Evolutionary conservation across 306 rosid genomes (phyloP), one percentile per base, ranked within the genome.

Genomic region (Abrus pulchellus): DNA sequence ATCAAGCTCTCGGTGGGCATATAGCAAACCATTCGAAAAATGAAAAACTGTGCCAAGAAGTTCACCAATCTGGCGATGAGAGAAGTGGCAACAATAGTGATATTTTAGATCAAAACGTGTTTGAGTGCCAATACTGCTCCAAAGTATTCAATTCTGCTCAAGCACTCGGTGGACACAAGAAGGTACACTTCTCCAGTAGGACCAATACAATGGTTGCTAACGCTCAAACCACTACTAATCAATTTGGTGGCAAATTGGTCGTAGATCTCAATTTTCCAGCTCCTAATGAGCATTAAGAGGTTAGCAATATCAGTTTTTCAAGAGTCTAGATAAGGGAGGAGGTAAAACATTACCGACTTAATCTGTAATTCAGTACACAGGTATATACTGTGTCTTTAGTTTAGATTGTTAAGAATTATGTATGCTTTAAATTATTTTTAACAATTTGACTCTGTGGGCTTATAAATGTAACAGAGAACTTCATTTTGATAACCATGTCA

Each of bases 1-100:
- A 83, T 79, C 95, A 92, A 12, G 95, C 92, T 0, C 90, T 90
- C 2, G 92, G 92, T 10, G 93, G 93, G 1, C 95, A 90, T 71
- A 89, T 68, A 47, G 90, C 93, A 1, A 86, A 65, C 68, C 97
- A 92, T 54, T 90, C 70, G 78, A 88, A 56, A 59, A 55, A 44
- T 28, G 62, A 32, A 9, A 69, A 72, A 50, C 70, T 12, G 30
- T 9, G 47, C 7, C 54, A 60, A 7, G 57, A 76, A 36, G 73
- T 52, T 3, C 72, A 59, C 14, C 44, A 52, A 13, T 55, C 7
- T 45, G 33, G 64, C 12, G 71, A 14, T 28, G 73, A 11, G 9
- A 60, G 60, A 3, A 20, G 12, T 5, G 62, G 38, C 13, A 74
- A 27, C 5, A 44, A 6, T 13, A 55, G 4, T 6, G 49, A 41